These are phyloP conservation scores for Puccinia coronata DNA, from an alignment of 1,284 basidiomycete species.

Conservation along the genomic window DNA sequence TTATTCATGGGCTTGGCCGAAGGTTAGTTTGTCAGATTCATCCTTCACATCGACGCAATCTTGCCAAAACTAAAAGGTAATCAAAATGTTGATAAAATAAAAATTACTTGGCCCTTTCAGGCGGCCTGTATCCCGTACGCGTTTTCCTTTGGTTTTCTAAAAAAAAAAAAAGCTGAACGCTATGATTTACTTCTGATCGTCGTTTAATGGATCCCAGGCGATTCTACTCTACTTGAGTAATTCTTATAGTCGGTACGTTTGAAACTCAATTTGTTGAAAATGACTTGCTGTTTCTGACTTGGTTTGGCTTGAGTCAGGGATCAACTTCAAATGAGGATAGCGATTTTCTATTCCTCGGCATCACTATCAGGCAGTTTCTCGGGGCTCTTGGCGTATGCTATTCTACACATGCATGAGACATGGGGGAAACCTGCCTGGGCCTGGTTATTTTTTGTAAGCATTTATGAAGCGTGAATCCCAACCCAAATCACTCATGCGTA, in stretches of 20 bases:
- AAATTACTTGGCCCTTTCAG: neutral
- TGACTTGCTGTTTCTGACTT: constrained; percentile 4
- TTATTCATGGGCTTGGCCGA: constrained; percentile 35
- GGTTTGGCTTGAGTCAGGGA: neutral
- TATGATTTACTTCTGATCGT: neutral
- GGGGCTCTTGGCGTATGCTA: constrained; percentile 35
- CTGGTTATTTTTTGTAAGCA: constrained; percentile 35
- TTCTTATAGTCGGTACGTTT: neutral
- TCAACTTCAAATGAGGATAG: constrained; percentile 27
- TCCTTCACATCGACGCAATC: neutral
- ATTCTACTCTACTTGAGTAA: constrained; percentile 5
- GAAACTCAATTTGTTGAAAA: neutral
- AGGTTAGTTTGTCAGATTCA: neutral
- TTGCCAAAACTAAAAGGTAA: neutral
- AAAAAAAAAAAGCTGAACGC: constrained; percentile 1
- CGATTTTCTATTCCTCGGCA: constrained; percentile 25
- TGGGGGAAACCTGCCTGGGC: constrained; percentile 18
- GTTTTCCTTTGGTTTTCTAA: neutral
- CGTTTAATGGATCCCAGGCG: neutral
- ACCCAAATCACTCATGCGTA: neutral
- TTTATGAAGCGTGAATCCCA: neutral
- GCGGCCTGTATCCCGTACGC: constrained; percentile 6
- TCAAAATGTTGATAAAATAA: neutral
- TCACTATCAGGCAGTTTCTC: constrained; percentile 29
- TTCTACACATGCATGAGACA: constrained; percentile 11